Evolutionary conservation across 2,329 filamentous ascomycete genomes (phyloP).

Genomic region (Penicillium sp.): DNA sequence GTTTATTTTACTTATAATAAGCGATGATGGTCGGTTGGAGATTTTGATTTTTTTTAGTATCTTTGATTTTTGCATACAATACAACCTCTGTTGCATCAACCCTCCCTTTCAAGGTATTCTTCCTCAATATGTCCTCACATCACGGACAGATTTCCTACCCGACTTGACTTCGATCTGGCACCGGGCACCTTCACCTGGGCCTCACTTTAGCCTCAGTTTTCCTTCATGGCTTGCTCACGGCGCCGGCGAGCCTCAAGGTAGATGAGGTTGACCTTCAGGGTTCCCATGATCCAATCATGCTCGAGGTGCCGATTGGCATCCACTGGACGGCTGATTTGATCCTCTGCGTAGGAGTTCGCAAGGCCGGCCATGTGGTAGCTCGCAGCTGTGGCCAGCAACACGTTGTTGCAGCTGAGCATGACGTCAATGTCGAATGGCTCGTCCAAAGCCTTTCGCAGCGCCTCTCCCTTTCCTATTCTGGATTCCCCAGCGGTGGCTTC

Average conservation of each 20-base stretch:
- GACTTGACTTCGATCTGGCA: not conserved
- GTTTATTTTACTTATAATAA: not conserved
- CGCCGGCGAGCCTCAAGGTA: not conserved
- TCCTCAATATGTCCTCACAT: not conserved
- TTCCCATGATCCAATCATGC: not conserved
- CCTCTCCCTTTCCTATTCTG: not conserved
- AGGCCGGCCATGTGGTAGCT: not conserved
- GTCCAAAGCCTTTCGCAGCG: not conserved
- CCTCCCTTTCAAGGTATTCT: not conserved
- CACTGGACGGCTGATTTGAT: not conserved
- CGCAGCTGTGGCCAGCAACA: not conserved
- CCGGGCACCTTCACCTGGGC: not conserved
- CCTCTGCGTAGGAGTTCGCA: not conserved
- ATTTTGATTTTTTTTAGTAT: not conserved
- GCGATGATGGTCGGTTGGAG: not conserved
- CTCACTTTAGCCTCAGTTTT: not conserved
- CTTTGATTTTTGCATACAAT: constrained; percentile 5
- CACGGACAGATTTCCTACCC: not conserved
- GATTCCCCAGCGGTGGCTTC: too few relatives aligned
- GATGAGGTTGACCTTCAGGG: not conserved
- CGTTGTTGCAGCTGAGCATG: not conserved
- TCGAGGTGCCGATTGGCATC: not conserved
- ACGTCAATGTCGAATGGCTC: not conserved
- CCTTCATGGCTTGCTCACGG: not conserved
- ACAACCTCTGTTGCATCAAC: not conserved